Evolutionary conservation across 768 basidiomycete genomes (phyloP), one percentile per base, ranked within the genome.

Genomic region (Lentinus tigrinus): DNA sequence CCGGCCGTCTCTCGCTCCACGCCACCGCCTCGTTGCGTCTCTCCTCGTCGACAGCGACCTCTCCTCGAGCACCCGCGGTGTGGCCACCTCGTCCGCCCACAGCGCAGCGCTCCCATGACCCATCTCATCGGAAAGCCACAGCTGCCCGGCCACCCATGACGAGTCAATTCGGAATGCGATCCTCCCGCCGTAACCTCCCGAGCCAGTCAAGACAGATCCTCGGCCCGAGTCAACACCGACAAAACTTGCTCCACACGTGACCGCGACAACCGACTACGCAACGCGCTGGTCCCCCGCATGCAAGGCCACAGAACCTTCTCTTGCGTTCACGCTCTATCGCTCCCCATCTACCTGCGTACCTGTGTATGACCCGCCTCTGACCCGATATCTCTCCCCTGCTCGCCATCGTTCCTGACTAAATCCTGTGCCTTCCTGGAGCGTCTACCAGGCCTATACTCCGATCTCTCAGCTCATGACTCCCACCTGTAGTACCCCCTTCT

Each of bases 11-110:
- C 48, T 51, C 58, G 42, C 31, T n/a, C 58, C 58, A 60, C 58
- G 58, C 58, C 58, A 36, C 38, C n/a, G 23, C 58, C 58, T 43
- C 58, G 58, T 60, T 60, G 46, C 47, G 24, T 26, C 24, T 31
- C 58, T 53, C 40, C 52, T 40, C 36, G 28, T 53, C 46, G 51
- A 40, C 56, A 47, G 42, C 57, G 23, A 19, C 34, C 57, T 47
- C 44, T n/a, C 44, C 21, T 21, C 55, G 4, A 17, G 7, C 24
- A 31, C 34, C 26, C 9, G 26, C 38, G 39, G 38, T 57, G 46
- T 39, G 24, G 42, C 17, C 36, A n/a, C 31, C n/a, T 39, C 40
- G 40, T 16, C 31, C 3, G 26, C 56, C 23, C 42, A 24, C 56
- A 11, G 13, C 31, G 24, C 6, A 11, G 24, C 47, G 8, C n/a